Conservation (phyloP, 2,329 filamentous ascomycete species). For the Aspergillus puulaauensis region DNA sequence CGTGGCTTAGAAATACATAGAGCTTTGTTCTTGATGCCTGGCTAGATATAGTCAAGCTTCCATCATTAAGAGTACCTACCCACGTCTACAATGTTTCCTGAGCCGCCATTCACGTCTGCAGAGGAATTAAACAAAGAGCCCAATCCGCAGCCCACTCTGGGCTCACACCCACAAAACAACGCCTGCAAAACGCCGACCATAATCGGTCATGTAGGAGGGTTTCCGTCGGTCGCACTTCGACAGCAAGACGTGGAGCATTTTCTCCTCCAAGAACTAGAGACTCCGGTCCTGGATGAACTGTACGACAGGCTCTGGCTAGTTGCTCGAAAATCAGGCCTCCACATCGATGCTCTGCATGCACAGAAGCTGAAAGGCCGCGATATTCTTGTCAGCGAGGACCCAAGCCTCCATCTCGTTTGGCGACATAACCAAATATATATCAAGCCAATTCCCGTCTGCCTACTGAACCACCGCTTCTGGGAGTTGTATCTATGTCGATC, state of each 20-base stretch:
- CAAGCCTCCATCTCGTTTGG: constrained; percentile 31
- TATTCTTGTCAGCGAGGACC: constrained; percentile 29
- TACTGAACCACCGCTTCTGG: constrained; percentile 12
- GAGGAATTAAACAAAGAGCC: neutral
- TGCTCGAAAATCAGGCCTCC: neutral
- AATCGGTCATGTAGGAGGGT: neutral
- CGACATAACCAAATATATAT: constrained; percentile 25
- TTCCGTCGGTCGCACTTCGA: neutral
- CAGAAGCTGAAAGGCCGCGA: constrained; percentile 12
- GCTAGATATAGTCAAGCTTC: neutral
- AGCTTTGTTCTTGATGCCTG: too few relatives aligned
- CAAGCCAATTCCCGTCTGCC: constrained; percentile 33
- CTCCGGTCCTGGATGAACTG: neutral
- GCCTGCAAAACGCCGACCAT: neutral
- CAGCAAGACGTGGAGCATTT: neutral
- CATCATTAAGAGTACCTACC: neutral
- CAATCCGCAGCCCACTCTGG: neutral
- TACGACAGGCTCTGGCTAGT: neutral
- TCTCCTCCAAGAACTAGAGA: neutral
- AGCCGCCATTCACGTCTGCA: neutral
- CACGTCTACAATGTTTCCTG: neutral
- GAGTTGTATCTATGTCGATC: neutral
- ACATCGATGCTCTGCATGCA: neutral
- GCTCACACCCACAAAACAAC: neutral
- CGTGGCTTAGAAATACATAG: neutral